These are phyloP conservation scores for Corrigiola litoralis DNA, from an alignment of 179 eudicot genomes.

Conservation along the genomic window DNA sequence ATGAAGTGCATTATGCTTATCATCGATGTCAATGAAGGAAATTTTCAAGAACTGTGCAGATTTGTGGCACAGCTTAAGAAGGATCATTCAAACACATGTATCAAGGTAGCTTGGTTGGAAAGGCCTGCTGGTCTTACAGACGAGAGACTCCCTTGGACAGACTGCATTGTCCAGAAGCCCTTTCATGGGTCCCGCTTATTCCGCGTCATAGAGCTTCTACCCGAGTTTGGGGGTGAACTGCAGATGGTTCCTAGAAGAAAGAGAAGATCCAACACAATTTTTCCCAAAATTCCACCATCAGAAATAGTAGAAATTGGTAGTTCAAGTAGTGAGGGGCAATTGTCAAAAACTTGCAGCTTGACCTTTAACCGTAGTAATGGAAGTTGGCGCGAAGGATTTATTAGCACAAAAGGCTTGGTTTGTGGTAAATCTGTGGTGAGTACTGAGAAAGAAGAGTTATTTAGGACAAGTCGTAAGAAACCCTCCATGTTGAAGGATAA, in stretches of 20 bases:
- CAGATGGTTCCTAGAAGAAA: background rate
- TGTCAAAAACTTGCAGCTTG: background rate
- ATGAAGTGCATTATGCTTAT: constrained; percentile 39
- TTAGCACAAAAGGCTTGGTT: too few relatives aligned
- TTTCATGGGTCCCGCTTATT: constrained; percentile 66
- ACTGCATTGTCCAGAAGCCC: constrained; percentile 53
- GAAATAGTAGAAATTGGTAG: background rate
- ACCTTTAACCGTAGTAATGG: too few relatives aligned
- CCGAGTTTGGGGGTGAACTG: constrained; percentile 54
- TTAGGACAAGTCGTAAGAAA: too few relatives aligned
- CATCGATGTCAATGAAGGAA: constrained; percentile 50
- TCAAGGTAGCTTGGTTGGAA: constrained; percentile 65
- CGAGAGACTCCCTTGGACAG: constrained; percentile 41
- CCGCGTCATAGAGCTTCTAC: constrained; percentile 44
- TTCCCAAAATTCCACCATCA: background rate
- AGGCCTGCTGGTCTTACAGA: constrained; percentile 40
- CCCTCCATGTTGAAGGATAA: too few relatives aligned
- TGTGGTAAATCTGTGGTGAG: too few relatives aligned
- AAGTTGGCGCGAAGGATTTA: too few relatives aligned
- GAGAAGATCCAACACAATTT: background rate
- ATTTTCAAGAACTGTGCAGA: constrained; percentile 37
- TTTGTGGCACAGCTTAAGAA: constrained; percentile 59
- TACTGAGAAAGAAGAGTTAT: too few relatives aligned
- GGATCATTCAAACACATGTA: constrained; percentile 26
- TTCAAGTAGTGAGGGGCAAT: background rate